phyloP scores from a whole-genome alignment of 495 filamentous ascomycete genomes.

The Penicillium steckii region DNA sequence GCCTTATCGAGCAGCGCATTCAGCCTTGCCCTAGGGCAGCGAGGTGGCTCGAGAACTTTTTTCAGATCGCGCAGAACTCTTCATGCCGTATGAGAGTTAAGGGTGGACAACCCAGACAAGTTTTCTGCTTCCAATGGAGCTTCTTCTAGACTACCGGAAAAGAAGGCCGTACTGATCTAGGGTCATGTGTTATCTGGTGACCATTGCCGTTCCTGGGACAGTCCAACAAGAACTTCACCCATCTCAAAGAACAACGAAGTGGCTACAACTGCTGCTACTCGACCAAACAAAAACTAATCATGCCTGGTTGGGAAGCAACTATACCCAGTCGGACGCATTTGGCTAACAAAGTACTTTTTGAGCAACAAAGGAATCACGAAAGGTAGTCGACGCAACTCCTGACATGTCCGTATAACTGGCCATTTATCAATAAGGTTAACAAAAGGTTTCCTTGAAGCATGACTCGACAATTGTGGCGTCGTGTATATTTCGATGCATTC shows the following conservation, averaged over 20 bases:
- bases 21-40: no score
- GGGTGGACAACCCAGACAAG: no score
- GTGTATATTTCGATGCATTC: conserved; percentile 14
- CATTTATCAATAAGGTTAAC: background rate
- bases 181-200: no score
- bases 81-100: no score
- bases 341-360: conserved; percentile 4
- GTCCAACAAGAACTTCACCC: background rate
- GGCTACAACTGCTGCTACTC: background rate
- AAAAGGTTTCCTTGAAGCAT: background rate
- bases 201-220: background rate
- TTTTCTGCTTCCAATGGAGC: no score
- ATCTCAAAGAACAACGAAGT: background rate
- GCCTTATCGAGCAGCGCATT: no score
- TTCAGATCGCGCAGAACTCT: no score
- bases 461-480: background rate
- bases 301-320: background rate
- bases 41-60: no score
- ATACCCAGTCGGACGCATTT: conserved; percentile 1
- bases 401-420: background rate
- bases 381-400: background rate
- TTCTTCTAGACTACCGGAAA: no score
- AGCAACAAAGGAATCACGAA: background rate
- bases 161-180: no score
- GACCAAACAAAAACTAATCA: background rate